Evolutionary conservation across 2,329 filamentous ascomycete genomes (phyloP), one percentile per base, ranked within the genome.

Genomic region (Chaetomium globosum): DNA sequence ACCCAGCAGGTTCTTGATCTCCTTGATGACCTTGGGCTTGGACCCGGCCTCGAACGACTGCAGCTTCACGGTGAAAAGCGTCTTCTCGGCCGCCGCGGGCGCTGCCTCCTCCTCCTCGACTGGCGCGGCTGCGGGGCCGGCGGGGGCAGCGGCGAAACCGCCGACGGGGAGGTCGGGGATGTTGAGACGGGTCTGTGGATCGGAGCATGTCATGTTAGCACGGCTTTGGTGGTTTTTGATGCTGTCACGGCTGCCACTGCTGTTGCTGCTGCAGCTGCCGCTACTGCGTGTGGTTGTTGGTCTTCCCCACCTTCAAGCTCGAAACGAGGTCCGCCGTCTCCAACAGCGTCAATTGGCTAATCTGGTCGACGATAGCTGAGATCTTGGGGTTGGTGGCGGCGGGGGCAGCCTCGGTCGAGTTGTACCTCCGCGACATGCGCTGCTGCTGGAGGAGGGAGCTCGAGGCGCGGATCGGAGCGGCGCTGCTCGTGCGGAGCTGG

Each of bases 1-100:
- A 52, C 95, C 95, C 67, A 99, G 83, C 87, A 99, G 85, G 75
- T 87, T 89, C 88, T 99, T 99, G 83, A 99, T 86, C 84, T 99
- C 95, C 87, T 99, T 99, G 86, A 99, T 99, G 74, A 99, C 84
- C 90, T 99, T 99, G 74, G 96, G 93, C 85, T 99, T 99, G 70
- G 94, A 83, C 59, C 81, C 85, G 31, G 93, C 85, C 61, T 99
- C 96, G 77, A 98, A 96, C 43, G 89, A 90, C 79, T 91, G 85
- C 69, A 99, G 88, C 83, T 97, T 98, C 71, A 99, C 81, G 78
- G 90, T 97, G 86, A 99, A 99, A 68, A 99, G 86, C 4, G 94
- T 94, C 89, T 89, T 98, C 87, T 98, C 97, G 79, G 95, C 92
- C 72, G 93, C 89, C 48, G 89, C 90, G 2, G 92, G 91, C 43